A percentile compares a stretch with the other conserved stretches of the same genome.
phyloP scores from a whole-genome alignment of 352 stramenopile genomes.

The Pythium oligandrum region DNA sequence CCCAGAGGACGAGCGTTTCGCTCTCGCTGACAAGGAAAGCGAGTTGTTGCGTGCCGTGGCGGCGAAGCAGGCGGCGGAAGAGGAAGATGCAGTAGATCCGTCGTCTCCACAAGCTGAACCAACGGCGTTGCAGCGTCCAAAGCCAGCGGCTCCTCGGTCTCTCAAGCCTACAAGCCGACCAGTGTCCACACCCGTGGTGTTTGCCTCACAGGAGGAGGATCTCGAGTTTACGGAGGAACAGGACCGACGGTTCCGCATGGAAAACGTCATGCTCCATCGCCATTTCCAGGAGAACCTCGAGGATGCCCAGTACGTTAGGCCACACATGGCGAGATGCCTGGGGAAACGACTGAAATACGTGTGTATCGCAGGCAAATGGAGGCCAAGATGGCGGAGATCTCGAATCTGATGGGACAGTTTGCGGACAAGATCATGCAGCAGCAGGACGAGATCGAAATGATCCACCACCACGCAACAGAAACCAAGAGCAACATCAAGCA shows the following conservation, averaged over 20 bases:
- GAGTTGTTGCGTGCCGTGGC: conserved; percentile 26
- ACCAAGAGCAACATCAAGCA: conserved; percentile 72
- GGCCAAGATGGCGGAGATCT: conserved; percentile 83
- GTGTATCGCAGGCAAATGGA: conserved; percentile 61
- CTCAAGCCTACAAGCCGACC: too few species aligned
- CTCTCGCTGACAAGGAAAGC: conserved; percentile 46
- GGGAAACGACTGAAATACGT: background rate
- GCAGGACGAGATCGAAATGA: conserved; percentile 71
- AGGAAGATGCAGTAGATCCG: conserved; percentile 1
- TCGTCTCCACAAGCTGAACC: background rate
- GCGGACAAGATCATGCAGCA: conserved; percentile 83
- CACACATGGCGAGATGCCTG: background rate
- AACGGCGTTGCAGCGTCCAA: background rate
- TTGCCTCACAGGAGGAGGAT: conserved; percentile 42
- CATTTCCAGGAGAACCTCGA: conserved; percentile 86
- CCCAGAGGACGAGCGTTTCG: conserved; percentile 49
- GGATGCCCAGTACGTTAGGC: conserved; percentile 59
- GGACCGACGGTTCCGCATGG: conserved; percentile 46
- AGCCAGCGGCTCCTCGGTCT: too few species aligned
- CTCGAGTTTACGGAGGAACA: conserved; percentile 66
- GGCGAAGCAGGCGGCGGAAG: conserved; percentile 15
- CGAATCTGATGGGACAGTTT: conserved; percentile 81
- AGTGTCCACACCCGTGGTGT: conserved; percentile 4
- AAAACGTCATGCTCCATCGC: conserved; percentile 74
- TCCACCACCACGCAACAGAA: conserved; percentile 62